These are phyloP conservation scores for Sanghuangporus baumii DNA, from an alignment of 1,284 basidiomycete genomes.

Conservation along the genomic window DNA sequence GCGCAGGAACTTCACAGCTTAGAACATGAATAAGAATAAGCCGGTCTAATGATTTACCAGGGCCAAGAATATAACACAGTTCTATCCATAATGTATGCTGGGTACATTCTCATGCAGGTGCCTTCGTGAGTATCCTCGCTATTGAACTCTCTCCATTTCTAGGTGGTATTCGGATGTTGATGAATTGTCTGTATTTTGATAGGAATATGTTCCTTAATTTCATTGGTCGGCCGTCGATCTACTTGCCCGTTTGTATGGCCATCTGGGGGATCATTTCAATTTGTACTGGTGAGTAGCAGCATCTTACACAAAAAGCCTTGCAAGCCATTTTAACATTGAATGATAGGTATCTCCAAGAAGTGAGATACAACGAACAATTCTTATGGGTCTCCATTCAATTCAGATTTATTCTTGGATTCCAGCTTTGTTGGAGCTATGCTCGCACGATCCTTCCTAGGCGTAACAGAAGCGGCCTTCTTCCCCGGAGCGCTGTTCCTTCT, in stretches of 20 bases:
- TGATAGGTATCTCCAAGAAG: constrained; percentile 45
- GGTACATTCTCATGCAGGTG: constrained; percentile 15
- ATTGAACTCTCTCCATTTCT: constrained; percentile 8
- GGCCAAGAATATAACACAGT: constrained; percentile 66
- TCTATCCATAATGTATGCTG: constrained; percentile 60
- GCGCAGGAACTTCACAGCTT: background rate
- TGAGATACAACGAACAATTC: constrained; percentile 31
- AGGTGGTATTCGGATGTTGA: background rate
- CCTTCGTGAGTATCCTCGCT: constrained; percentile 49
- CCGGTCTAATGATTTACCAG: constrained; percentile 18
- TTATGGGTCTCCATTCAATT: background rate
- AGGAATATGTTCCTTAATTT: constrained; percentile 73
- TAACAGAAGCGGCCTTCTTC: constrained; percentile 27
- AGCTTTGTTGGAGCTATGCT: constrained; percentile 33
- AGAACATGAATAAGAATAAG: background rate
- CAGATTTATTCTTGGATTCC: constrained; percentile 21
- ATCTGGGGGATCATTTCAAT: constrained; percentile 66
- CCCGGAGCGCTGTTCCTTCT: constrained; percentile 23
- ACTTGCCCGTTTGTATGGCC: constrained; percentile 66
- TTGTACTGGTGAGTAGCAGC: constrained; percentile 40
- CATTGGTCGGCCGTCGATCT: constrained; percentile 67
- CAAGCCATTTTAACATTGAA: background rate
- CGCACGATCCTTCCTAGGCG: constrained; percentile 69
- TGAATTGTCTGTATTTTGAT: background rate
- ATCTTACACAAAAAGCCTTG: background rate